Conservation (phyloP, 1,139 yeast species). For the Yamadazyma epiphylla region DNA sequence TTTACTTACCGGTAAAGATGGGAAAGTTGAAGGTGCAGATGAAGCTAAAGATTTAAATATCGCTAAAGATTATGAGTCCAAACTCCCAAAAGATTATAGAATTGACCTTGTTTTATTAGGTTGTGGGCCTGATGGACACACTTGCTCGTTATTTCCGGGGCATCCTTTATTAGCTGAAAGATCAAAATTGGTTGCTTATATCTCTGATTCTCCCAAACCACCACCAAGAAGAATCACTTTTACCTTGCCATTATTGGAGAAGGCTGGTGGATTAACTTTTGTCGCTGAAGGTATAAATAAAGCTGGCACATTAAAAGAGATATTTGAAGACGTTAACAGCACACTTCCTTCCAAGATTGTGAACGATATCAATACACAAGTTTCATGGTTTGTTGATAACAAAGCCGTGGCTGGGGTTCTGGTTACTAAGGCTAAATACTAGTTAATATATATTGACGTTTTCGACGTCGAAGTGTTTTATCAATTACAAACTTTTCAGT, state of each 20-base stretch:
- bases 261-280: slow-evolving; percentile 61
- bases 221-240: slow-evolving; percentile 75
- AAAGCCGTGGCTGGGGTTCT: slow-evolving; percentile 68
- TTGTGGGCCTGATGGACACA: slow-evolving; percentile 81
- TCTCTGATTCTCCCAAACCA: slow-evolving; percentile 68
- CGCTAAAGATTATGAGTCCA: slow-evolving; percentile 47
- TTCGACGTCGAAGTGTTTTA: no score
- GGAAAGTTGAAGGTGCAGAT: slow-evolving; percentile 35
- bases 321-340: slow-evolving; percentile 52
- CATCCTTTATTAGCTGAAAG: slow-evolving; percentile 45
- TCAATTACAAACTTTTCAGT: no score
- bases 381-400: slow-evolving; percentile 78
- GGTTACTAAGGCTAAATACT: slow-evolving; percentile 45
- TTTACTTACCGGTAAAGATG: slow-evolving; percentile 44
- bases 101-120: slow-evolving; percentile 65
- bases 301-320: slow-evolving; percentile 66
- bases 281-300: slow-evolving; percentile 90
- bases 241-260: slow-evolving; percentile 60
- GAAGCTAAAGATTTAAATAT: slow-evolving; percentile 40
- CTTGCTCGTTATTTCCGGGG: slow-evolving; percentile 71
- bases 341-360: slow-evolving; percentile 73
- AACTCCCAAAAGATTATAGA: slow-evolving; percentile 35
- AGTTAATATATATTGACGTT: no score
- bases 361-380: slow-evolving; percentile 47
- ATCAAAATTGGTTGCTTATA: slow-evolving; percentile 34